Evolutionary conservation across 495 filamentous ascomycete species (phyloP), one percentile per base, ranked within the genome.

Genomic region (Parachaetomium inaequale): DNA sequence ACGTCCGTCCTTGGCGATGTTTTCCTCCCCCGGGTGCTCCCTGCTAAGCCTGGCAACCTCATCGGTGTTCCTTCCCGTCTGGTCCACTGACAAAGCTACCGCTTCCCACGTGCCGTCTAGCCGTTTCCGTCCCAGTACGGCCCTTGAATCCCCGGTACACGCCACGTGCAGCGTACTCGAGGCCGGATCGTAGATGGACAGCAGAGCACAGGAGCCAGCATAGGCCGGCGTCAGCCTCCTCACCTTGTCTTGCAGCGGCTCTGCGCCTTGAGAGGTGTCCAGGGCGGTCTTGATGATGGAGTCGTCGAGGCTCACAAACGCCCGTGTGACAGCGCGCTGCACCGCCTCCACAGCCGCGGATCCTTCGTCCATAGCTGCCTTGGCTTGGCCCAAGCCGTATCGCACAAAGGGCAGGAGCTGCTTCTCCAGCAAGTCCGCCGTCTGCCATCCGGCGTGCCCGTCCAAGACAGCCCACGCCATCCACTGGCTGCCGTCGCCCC

Each of bases 191-290:
- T 80, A 86, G 14, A 84, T 58, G 1, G 83, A 76, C 0, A 88
- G 70, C 10, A 88, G 74, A 4, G 85, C 87, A 55, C 85, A 88
- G 2, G 84, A 85, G 0, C 85, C 84, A 3, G 81, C 70, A 61
- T 76, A 80, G 15, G 78, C 82, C 31, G 82, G 78, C 5, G 23
- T 11, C 17, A 66, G 51, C 32, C 21, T 26, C 32, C 10, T 14
- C 11, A 66, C 31, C 45, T 66, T 66, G 23, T 61, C 51, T 6
- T 36, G 55, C 25, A 61, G 23, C 11, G 60, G 54, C 19, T 32
- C 14, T 5, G 14, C 26, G 47, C 26, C 34, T 40, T 70, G 64
- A 28, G 69, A 56, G 4, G 57, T 70, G 25, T 72, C 72, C 58
- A 68, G 65, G n/a, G 80, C 82, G 11, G 70, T 65, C 5, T 74